These are phyloP conservation scores for Triglochin maritima DNA, from an alignment of 106 monocot species.

Conservation along the genomic window DNA sequence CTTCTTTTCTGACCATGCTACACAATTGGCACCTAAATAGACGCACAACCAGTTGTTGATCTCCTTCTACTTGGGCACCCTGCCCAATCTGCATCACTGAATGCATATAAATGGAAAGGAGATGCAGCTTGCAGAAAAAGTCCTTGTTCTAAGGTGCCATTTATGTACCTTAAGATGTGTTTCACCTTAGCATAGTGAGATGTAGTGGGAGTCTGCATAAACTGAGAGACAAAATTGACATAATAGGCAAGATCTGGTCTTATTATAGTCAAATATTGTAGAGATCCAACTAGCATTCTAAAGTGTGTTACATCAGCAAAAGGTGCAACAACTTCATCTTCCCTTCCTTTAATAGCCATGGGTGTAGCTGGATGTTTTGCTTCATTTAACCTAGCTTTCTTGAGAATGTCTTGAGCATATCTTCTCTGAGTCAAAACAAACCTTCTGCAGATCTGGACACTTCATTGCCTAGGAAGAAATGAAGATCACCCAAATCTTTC, in stretches of 20 bases:
- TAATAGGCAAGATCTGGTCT: not conserved
- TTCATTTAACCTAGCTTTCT: not conserved
- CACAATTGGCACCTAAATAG: not conserved
- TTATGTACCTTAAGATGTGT: not conserved
- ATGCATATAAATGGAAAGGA: not conserved
- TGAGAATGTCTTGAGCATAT: slow-evolving; percentile 1
- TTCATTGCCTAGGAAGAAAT: slow-evolving; percentile 1
- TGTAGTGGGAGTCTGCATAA: not conserved
- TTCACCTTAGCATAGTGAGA: not conserved
- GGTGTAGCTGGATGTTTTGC: slow-evolving; percentile 1
- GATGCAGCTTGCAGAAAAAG: not conserved
- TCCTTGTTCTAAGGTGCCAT: not conserved
- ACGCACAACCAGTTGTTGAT: not conserved
- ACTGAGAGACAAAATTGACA: slow-evolving; percentile 5
- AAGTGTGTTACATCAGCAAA: not conserved
- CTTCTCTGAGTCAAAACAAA: not conserved
- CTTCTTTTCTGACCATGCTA: not conserved
- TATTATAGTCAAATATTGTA: slow-evolving; percentile 2
- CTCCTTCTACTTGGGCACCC: not conserved
- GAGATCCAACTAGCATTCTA: not conserved
- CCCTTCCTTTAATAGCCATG: not conserved
- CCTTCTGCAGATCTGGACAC: not conserved
- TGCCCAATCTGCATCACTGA: not conserved
- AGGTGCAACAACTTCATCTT: not conserved
- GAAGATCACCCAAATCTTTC: not conserved